Evolutionary conservation across 257 asterid species (phyloP), one percentile per base, ranked within the genome.

Genomic region (Ilex asprella): DNA sequence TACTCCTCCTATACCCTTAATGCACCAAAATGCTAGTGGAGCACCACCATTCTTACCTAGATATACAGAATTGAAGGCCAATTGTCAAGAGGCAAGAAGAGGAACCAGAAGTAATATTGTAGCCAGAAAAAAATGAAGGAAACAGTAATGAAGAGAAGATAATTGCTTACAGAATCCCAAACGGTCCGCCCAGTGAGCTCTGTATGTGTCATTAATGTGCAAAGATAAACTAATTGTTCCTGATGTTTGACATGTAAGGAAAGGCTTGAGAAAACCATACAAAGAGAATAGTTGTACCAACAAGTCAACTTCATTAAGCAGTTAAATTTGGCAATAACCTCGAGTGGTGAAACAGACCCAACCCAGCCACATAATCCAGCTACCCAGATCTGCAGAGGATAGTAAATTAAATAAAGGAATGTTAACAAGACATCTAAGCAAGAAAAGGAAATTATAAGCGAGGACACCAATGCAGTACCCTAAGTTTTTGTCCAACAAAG

Each of bases 181-280:
- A 59, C 85, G 87, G 72, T 90, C 95, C 63, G 96, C 95, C 99
- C 99, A 93, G 66, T 93, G 94, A 78, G 95, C 91, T 76, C 96
- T 84, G 74, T 89, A 87, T 2, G 92, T 87, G 75, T 97, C 99
- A 62, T 93, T 93, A 15, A 84, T 79, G 77, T 89, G 91, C 82
- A 93, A 72, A 41, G 70, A 69, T 59, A 93, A 75, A 71, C 81
- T 75, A 68, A 83, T 58, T 15, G 82, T 70, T 69, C 67, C 63
- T 53, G 90, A 79, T 60, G 76, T 88, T 97, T 89, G 92, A 66
- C 75, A 75, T 60, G 53, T 61, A 70, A 67, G 61, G 16, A 53
- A 46, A 51, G 29, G 59, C 54, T 56, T 65, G 61, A 56, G 54
- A 67, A 67, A 68, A 66, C 63, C 49, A 10, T 58, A 61, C 61